A percentile compares a stretch with the other conserved stretches of the same genome.
Conservation (phyloP, 2,329 filamentous ascomycete genomes). For the Trichophaea hybrida region DNA sequence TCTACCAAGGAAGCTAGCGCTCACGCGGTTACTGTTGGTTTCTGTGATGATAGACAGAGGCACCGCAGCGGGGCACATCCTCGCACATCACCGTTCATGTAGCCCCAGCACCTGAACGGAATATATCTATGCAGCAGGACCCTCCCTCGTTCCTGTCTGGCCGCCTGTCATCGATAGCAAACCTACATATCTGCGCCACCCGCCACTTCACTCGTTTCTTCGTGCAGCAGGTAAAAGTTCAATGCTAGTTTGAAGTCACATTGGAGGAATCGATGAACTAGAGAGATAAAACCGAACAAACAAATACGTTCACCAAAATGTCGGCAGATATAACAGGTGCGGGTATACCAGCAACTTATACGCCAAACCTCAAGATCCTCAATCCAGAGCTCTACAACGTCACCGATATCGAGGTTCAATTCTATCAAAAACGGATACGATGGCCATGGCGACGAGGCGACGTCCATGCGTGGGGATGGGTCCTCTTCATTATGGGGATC, state of each 20-base stretch:
- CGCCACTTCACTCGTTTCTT: neutral
- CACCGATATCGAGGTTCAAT: slow-evolving; percentile 20
- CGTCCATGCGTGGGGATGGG: slow-evolving; percentile 20
- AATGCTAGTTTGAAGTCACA: no score
- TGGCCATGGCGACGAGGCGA: slow-evolving; percentile 21
- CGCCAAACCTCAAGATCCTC: slow-evolving; percentile 14
- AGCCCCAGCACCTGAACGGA: neutral
- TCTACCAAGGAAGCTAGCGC: neutral
- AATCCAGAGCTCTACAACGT: slow-evolving; percentile 21
- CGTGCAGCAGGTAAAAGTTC: neutral
- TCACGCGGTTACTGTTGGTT: neutral
- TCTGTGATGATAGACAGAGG: neutral
- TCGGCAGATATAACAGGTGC: neutral
- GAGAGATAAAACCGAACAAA: neutral
- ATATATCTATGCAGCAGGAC: neutral
- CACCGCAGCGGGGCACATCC: neutral
- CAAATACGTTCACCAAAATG: neutral
- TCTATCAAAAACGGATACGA: slow-evolving; percentile 16
- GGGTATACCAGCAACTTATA: neutral
- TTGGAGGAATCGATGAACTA: neutral
- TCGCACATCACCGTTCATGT: neutral
- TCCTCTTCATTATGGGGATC: slow-evolving; percentile 17
- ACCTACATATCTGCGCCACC: neutral
- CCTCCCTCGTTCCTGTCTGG: neutral
- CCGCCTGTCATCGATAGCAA: neutral